Conservation (phyloP, 805 yeast genomes). For the Ogataea salicorniae region DNA sequence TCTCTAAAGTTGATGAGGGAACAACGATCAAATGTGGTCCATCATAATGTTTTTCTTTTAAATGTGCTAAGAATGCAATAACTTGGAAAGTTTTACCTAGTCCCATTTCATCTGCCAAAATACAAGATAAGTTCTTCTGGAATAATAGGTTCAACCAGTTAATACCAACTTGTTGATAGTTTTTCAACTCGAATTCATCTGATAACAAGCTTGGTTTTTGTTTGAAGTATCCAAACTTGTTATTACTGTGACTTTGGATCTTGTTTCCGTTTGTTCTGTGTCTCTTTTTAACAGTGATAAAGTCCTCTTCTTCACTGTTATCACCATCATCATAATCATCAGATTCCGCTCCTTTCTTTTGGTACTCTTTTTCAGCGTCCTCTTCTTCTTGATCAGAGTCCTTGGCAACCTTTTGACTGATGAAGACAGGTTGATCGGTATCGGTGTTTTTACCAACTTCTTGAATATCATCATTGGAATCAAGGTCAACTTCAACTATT, state of each 20-base stretch:
- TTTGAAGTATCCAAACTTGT: conserved; percentile 42
- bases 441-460: conserved; percentile 21
- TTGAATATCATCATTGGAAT: conserved; percentile 40
- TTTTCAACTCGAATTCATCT: conserved; percentile 62
- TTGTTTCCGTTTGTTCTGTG: conserved; percentile 9
- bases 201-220: conserved; percentile 69
- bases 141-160: conserved; percentile 88
- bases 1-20: conserved; percentile 94
- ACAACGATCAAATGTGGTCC: conserved; percentile 94
- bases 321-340: conserved; percentile 25
- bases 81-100: conserved; percentile 97
- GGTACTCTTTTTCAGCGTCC: conserved; percentile 19
- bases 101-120: conserved; percentile 98
- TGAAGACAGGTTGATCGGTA: conserved; percentile 15
- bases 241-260: conserved; percentile 1
- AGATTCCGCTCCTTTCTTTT: conserved; percentile 7
- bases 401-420: conserved; percentile 34
- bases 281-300: conserved; percentile 12
- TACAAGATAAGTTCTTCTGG: conserved; percentile 76
- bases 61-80: conserved; percentile 81
- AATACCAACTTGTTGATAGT: conserved; percentile 94
- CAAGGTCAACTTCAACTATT: conserved; percentile 45
- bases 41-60: conserved; percentile 52
- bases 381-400: conserved; percentile 16
- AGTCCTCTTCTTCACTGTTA: conserved; percentile 26